These are phyloP conservation scores for Colletotrichum sp. DNA, from an alignment of 2,329 filamentous ascomycete species.

Conservation along the genomic window DNA sequence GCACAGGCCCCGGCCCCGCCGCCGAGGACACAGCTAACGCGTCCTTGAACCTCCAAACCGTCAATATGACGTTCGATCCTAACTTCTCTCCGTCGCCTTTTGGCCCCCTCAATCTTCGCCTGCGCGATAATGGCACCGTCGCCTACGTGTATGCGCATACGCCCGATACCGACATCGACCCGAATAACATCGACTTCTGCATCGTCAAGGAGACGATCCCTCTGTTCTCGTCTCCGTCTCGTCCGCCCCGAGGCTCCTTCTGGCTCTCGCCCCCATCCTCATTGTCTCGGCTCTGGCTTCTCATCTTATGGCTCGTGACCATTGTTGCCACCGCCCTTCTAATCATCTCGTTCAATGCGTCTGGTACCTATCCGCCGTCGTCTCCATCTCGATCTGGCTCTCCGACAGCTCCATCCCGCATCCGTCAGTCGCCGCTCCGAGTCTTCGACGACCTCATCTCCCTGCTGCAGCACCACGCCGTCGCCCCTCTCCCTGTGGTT, in stretches of 20 bases:
- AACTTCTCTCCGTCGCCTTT: neutral
- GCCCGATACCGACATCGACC: neutral
- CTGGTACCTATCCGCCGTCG: neutral
- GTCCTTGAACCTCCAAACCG: neutral
- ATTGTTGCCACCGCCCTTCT: neutral
- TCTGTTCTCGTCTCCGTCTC: neutral
- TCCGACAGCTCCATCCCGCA: neutral
- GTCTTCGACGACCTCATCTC: neutral
- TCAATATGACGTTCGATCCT: neutral
- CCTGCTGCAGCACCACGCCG: neutral
- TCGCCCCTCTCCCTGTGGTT: neutral
- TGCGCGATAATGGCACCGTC: neutral
- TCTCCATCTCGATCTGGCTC: neutral
- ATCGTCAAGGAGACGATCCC: neutral
- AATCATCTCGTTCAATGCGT: neutral
- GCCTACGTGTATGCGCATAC: neutral
- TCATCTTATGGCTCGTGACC: neutral
- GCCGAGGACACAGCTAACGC: neutral
- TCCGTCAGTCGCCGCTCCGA: neutral
- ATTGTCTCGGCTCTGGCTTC: neutral
- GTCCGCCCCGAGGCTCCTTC: neutral
- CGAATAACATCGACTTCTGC: neutral
- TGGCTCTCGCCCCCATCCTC: neutral
- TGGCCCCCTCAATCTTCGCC: neutral
- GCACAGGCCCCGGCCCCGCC: neutral